Evolutionary conservation across 805 yeast genomes (phyloP), one percentile per base, ranked within the genome.

Genomic region (Saturnispora kantuleensis): DNA sequence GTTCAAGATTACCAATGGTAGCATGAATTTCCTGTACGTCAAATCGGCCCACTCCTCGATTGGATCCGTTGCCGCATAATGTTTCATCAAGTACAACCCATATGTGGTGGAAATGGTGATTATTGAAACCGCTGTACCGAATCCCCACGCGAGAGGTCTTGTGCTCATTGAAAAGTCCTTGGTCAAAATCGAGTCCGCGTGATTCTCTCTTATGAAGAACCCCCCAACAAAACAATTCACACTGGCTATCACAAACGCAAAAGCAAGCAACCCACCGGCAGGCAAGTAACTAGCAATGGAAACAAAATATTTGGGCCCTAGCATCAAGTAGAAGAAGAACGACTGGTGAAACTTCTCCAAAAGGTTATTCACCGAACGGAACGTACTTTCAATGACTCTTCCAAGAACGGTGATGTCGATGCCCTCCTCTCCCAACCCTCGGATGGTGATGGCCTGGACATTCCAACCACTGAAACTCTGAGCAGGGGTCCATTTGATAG

Each of bases 381-480:
- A 80, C 8, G 83, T 68, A 2, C 94, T 86, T 63, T 93, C 99
- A 15, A 87, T 75, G 3, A 90, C 73, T 59, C 97, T 76, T 4
- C 97, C 98, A 60, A 84, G 81, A 21, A 93, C 87, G 1, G 97
- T 90, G 46, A 90, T 79, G 64, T 93, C 97, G 0, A 70, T 68
- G 1, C 85, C 85, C 7, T 53, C 57, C 1, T 55, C 54, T 2
- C 63, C 66, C 1, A 62, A 65, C 0, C 95, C 97, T 45, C 74
- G 73, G 31, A 93, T 57, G 0, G 96, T 85, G 16, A 93, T 61
- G 0, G 97, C 82, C 62, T 90, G 97, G 47, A 93, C 84, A 59
- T 94, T 82, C 95, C 96, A 93, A 4, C 97, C 97, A 43, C 93
- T 81, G 58, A 90, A 93, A 11, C 90, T 87, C 58, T 90, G 97